Evolutionary conservation across 202 grass and related monocot genomes (phyloP), one percentile per base, ranked within the genome.

Genomic region (Digitaria exilis): DNA sequence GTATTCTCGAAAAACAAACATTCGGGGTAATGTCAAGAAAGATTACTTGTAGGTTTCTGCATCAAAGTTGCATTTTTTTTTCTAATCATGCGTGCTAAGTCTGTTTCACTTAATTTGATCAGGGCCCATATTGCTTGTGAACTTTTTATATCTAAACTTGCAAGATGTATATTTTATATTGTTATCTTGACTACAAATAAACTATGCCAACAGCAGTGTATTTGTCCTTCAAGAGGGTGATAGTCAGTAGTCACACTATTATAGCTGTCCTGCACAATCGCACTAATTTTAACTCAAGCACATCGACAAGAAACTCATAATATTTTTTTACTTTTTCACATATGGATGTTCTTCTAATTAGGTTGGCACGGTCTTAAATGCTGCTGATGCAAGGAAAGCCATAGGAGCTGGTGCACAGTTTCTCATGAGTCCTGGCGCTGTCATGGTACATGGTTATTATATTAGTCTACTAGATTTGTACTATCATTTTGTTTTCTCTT

Each of bases 381-480:
- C 56, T 46, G 82, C 88, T 62, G 92, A 97, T 90, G 92, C 92
- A 82, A 94, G 71, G 82, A 89, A 91, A 88, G 92, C 90, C 4
- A 80, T 85, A 56, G 44, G 49, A 73, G 88, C 86, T 52, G 92
- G 95, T 49, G 95, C 90, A 57, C 92, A 93, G 32, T 97, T 97
- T 91, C 87, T 97, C 43, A 93, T 90, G 95, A 95, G 92, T 84
- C 95, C 92, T 88, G 89, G 90, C 39, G 93, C 90, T 25, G 86
- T 93, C 81, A 78, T 84, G 87, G 94, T 97, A 87, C 55, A 52
- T 43, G 2, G 43, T 34, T 35, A 43, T 32, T 16, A 4, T 8
- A 21, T 48, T 71, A 25, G 22, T 56, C 19, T 57, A 48, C 26
- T n/a, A 6, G 32, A 18, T 88, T 28, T 77, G 7, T 14, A 55